phyloP scores from a whole-genome alignment of 495 filamentous ascomycete genomes.

The Cladorrhinum samala region DNA sequence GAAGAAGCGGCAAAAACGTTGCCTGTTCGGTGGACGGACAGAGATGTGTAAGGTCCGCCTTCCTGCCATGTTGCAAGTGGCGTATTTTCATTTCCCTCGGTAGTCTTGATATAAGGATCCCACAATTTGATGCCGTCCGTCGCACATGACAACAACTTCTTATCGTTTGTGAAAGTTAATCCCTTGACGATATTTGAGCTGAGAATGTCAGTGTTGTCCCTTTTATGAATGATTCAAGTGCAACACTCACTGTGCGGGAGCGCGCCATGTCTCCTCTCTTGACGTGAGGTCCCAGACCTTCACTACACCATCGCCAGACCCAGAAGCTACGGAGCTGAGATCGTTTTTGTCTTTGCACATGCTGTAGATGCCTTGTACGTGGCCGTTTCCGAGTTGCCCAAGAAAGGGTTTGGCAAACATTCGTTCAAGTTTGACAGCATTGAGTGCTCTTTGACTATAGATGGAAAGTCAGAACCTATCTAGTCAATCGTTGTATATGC shows the following conservation, averaged over 20 bases:
- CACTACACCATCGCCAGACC: conserved; percentile 78
- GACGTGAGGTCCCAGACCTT: conserved; percentile 90
- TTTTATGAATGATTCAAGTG: no score
- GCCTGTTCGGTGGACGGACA: conserved; percentile 71
- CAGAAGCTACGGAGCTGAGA: conserved; percentile 66
- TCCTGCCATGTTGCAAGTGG: conserved; percentile 82
- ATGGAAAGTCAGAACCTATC: conserved; percentile 3
- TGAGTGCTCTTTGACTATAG: conserved; percentile 37
- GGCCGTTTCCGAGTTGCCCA: conserved; percentile 77
- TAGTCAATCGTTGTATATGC: background rate
- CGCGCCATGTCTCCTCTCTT: conserved; percentile 72
- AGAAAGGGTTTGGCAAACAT: conserved; percentile 96
- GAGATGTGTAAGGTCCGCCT: conserved; percentile 68
- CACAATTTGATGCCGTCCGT: conserved; percentile 84
- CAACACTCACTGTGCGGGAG: conserved; percentile 77
- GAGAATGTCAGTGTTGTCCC: no score
- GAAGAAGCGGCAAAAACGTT: conserved; percentile 72
- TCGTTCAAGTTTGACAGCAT: conserved; percentile 88
- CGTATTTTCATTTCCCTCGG: conserved; percentile 37
- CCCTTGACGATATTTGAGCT: conserved; percentile 81
- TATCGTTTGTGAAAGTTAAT: conserved; percentile 76
- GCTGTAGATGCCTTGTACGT: conserved; percentile 85
- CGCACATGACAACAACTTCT: conserved; percentile 83
- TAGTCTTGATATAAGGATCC: conserved; percentile 73
- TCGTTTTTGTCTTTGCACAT: conserved; percentile 65